Base-by-base conservation (phyloP, 768 basidiomycete genomes). In the Leucocoprinus sp. region DNA sequence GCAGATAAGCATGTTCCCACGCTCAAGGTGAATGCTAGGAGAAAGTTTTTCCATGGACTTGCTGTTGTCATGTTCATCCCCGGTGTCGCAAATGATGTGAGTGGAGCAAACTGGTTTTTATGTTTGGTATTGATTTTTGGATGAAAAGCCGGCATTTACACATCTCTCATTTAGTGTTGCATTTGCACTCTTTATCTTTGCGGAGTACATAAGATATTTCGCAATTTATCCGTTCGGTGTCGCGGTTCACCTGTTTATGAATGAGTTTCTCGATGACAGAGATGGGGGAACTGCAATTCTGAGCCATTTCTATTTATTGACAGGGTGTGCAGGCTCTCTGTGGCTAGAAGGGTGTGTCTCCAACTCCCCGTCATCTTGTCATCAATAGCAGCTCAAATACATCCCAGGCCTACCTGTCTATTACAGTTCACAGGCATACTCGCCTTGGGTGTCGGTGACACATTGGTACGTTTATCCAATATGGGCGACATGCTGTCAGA, bases 191-290 rank as follows among this genome's bases (percentile, higher is more conserved):
- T 98, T 99, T 69, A 89, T 82, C 18, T 97, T 99, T 61, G 82
- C 89, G 47, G 96, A 99, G 67, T 98, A 97, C 68, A 78, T 97
- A 52, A 89, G 96, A 48, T 99, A 97, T 64, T 99, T 98, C 64
- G 96, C 96, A 28, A 77, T 99, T 39, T 97, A 96, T 66, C 96
- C 96, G 2, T 88, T 97, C 55, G 92, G 93, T 11, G 93, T 88
- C 8, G 70, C 80, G 8, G 80, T 99, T 15, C 96, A 99, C 64
- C 67, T 97, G 45, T 99, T 99, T 64, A 82, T 99, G 80, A 88
- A 86, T 66, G 96, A 99, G 61, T 99, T 99, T 59, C 69, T 98
- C 60, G 96, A 99, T 65, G 75, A 84, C 55, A 89, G 90, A 65
- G 96, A 99, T 63, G 76, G 82, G 40, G 96, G 96, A 2, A 95